A percentile compares a stretch with the other conserved stretches of the same genome.
phyloP scores from a whole-genome alignment of 116 monocot genomes.

The Iris pallida region DNA sequence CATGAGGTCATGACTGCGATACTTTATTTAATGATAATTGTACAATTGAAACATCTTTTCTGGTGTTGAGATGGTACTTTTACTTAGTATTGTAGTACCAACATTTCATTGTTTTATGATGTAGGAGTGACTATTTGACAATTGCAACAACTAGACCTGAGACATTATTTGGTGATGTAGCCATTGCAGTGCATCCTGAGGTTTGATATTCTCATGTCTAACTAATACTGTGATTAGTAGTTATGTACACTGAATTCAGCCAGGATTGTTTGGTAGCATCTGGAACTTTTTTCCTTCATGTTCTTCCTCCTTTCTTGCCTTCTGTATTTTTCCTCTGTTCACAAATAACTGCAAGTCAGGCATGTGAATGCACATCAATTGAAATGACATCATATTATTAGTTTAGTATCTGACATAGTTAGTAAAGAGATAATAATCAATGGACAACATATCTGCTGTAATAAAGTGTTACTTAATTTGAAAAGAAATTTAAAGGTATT shows the following conservation, averaged over 20 bases:
- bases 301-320: too few species aligned
- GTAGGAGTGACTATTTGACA: slow-evolving; percentile 71
- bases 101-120: slow-evolving; percentile 14
- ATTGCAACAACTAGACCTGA: slow-evolving; percentile 95
- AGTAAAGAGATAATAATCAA: neutral
- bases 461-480: neutral
- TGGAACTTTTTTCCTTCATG: too few species aligned
- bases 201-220: slow-evolving; percentile 23
- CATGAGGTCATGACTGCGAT: neutral
- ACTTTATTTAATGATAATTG: neutral
- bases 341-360: too few species aligned
- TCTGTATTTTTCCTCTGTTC: too few species aligned
- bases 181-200: slow-evolving; percentile 97
- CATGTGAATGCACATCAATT: too few species aligned
- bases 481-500: neutral
- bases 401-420: neutral
- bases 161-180: slow-evolving; percentile 93
- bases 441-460: neutral
- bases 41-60: neutral
- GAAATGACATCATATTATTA: too few species aligned
- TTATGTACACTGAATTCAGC: too few species aligned
- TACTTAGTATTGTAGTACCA: neutral
- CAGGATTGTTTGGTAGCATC: too few species aligned
- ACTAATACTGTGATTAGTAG: too few species aligned
- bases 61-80: neutral